Evolutionary conservation across 2,329 filamentous ascomycete species (phyloP), one percentile per base, ranked within the genome.

Genomic region (Alternaria solani): DNA sequence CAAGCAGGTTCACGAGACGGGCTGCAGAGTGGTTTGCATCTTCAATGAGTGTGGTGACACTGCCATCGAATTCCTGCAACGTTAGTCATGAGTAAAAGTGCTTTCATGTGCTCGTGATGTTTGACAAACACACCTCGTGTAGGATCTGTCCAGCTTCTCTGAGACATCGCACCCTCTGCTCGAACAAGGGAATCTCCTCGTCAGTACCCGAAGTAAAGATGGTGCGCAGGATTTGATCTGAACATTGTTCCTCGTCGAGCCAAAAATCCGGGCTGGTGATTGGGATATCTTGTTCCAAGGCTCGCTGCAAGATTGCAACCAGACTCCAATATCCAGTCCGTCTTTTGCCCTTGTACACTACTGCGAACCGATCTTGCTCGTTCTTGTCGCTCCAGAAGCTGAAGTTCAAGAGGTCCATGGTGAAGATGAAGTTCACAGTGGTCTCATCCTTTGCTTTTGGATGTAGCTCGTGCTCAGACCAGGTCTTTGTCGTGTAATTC

Each of bases 301-400:
- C 96, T 70, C 95, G 85, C 78, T 94, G 92, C 70, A 99, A 78
- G 23, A 91, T 87, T 25, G 95, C 95, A 20, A 98, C 92, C 57
- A 99, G 81, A 76, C 93, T 96, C 89, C 92, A 97, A 79, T 99
- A 99, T 4, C 95, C 95, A 0, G 93, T 97, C 93, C 93, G 98
- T 58, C 80, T 87, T 78, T 87, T 89, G 28, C 88, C 93, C 46
- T 86, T 86, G 78, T 97, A 98, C 58, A 92, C 89, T 42, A 99
- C 86, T 9, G 91, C 86, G 77, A 94, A 99, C 11, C 93, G 85
- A 70, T 94, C 88, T 5, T 88, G 85, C 11, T 91, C 89, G 3
- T 78, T 72, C 60, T 84, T 80, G 53, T 92, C 89, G 14, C 92
- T 96, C 95, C 95, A 99, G 78, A 99, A 99, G 23, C 90, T 96